phyloP scores from a whole-genome alignment of 225 moss, liverwort and hornwort species.

The Takakia lepidozioides region DNA sequence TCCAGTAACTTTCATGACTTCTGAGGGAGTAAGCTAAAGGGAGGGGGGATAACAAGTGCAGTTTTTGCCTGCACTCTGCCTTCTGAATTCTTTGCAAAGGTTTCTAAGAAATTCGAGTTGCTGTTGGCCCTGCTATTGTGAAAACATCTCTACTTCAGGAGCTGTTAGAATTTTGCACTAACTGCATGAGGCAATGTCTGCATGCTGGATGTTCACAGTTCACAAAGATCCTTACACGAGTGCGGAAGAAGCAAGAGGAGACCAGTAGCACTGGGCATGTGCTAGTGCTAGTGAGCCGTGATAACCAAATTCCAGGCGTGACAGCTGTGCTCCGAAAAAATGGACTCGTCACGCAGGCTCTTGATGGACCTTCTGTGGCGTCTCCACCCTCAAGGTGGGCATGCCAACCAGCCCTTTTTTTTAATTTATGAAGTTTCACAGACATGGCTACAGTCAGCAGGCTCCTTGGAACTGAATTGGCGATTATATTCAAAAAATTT shows the following conservation, averaged over 20 bases:
- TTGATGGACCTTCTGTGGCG: constrained; percentile 5
- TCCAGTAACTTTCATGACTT: background rate
- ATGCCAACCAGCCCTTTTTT: background rate
- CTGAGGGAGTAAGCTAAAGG: background rate
- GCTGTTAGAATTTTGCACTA: background rate
- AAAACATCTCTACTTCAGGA: background rate
- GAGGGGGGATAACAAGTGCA: background rate
- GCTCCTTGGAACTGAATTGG: too few species aligned
- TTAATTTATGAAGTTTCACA: too few species aligned
- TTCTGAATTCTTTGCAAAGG: too few species aligned
- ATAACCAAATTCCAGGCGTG: constrained; percentile 33
- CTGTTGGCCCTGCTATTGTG: background rate
- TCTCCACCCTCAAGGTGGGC: constrained; percentile 11
- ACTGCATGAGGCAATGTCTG: background rate
- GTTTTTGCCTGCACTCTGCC: too few species aligned
- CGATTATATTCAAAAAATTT: too few species aligned
- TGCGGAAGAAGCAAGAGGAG: constrained; percentile 24
- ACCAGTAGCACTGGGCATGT: constrained; percentile 15
- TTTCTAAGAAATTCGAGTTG: background rate
- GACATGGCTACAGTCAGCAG: too few species aligned
- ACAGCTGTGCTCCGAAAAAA: constrained; percentile 34
- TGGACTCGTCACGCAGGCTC: constrained; percentile 16
- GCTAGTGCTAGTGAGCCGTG: constrained; percentile 34
- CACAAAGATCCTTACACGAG: constrained; percentile 37
- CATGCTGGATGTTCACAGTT: constrained; percentile 13